Evolutionary conservation across 2,329 filamentous ascomycete species (phyloP).

Genomic region (Cordyceps pruinosa): DNA sequence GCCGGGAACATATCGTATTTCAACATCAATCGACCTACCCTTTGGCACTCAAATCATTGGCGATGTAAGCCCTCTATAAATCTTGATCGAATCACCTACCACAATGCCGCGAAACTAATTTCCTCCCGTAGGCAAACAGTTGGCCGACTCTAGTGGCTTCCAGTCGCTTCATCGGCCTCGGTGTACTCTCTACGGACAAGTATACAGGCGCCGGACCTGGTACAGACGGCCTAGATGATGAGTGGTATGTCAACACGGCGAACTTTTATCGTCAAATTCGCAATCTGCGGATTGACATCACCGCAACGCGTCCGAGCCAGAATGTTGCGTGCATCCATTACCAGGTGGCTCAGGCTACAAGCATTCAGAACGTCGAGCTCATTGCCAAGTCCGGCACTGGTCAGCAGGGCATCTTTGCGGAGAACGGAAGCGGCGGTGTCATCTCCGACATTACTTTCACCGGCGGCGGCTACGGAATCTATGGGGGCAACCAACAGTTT

Average conservation of each 20-base stretch:
- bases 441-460: slow-evolving; percentile 55
- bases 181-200: slow-evolving; percentile 43
- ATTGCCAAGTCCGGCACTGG: slow-evolving; percentile 2
- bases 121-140: slow-evolving; percentile 31
- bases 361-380: slow-evolving; percentile 17
- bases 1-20: slow-evolving; percentile 5
- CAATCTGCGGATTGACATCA: slow-evolving; percentile 14
- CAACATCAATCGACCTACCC: neutral
- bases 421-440: slow-evolving; percentile 29
- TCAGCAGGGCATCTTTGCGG: slow-evolving; percentile 13
- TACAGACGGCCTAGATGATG: slow-evolving; percentile 4
- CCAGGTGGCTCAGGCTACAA: slow-evolving; percentile 21
- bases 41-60: neutral
- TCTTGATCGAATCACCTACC: neutral
- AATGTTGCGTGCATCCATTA: slow-evolving; percentile 16
- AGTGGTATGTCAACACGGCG: slow-evolving; percentile 6
- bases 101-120: neutral
- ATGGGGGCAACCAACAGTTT: slow-evolving; percentile 55
- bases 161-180: slow-evolving; percentile 44
- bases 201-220: slow-evolving; percentile 17
- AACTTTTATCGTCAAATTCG: slow-evolving; percentile 18
- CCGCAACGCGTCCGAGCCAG: neutral
- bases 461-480: slow-evolving; percentile 44
- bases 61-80: neutral
- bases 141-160: slow-evolving; percentile 47